phyloP scores from a whole-genome alignment of 768 basidiomycete genomes.

The Leccinum longicurvipes region DNA sequence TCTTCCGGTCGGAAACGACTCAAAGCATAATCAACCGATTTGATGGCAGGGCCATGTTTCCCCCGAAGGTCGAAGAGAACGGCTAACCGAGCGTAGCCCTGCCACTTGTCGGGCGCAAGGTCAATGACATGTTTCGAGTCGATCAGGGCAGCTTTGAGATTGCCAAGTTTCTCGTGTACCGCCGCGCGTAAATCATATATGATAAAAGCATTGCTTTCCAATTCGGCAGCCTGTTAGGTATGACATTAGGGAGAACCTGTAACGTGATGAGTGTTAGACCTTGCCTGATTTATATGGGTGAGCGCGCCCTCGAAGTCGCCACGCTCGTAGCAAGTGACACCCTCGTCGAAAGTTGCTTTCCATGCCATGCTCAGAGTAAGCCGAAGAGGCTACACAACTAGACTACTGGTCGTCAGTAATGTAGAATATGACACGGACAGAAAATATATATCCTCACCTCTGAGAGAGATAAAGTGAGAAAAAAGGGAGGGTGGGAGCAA shows the following conservation, averaged over 20 bases:
- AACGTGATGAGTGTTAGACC: not conserved
- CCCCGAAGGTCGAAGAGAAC: conserved; percentile 54
- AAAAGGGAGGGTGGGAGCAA: not conserved
- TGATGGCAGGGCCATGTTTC: conserved; percentile 49
- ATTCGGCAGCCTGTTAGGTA: conserved; percentile 45
- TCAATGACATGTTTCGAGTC: conserved; percentile 73
- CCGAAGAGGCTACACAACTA: not conserved
- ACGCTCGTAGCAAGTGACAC: conserved; percentile 40
- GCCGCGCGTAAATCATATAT: conserved; percentile 78
- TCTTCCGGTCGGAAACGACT: conserved; percentile 46
- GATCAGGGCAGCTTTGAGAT: conserved; percentile 58
- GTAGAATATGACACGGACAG: not conserved
- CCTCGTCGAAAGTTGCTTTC: conserved; percentile 42
- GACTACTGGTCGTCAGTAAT: not conserved
- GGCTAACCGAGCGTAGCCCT: conserved; percentile 73
- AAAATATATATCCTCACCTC: not conserved
- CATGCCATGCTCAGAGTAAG: conserved; percentile 37
- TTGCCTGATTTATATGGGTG: conserved; percentile 45
- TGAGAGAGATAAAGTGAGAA: not conserved
- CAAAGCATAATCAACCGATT: conserved; percentile 60
- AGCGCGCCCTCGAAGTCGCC: conserved; percentile 47
- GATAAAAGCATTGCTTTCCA: conserved; percentile 41
- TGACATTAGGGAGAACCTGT: not conserved
- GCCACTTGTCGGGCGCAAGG: conserved; percentile 65
- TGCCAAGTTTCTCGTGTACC: conserved; percentile 59